These are phyloP conservation scores for Rhodocollybia butyracea DNA, from an alignment of 768 basidiomycete species.

Conservation along the genomic window DNA sequence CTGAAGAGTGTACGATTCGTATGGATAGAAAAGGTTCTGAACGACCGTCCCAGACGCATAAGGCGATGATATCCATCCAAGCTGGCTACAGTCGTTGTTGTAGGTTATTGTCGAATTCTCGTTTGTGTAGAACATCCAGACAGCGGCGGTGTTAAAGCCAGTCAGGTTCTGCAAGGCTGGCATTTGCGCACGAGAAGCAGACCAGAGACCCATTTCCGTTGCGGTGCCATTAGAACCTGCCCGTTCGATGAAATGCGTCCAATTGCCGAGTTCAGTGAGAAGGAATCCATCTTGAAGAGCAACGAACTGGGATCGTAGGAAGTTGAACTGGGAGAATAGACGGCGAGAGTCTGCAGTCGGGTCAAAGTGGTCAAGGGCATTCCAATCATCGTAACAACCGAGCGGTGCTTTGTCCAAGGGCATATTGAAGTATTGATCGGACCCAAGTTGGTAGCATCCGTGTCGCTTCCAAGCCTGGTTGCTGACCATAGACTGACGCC, in stretches of 20 bases:
- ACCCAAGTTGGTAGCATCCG: conserved; percentile 89
- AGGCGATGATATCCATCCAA: conserved; percentile 78
- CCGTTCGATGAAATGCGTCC: conserved; percentile 74
- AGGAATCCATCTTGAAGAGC: conserved; percentile 85
- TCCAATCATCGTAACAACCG: conserved; percentile 92
- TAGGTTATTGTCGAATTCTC: conserved; percentile 73
- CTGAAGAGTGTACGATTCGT: conserved; percentile 67
- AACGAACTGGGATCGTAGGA: conserved; percentile 64
- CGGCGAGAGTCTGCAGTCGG: conserved; percentile 80
- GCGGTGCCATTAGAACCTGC: conserved; percentile 81
- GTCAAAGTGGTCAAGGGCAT: conserved; percentile 92
- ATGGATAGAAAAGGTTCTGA: conserved; percentile 81
- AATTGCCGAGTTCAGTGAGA: conserved; percentile 79
- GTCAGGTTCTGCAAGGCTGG: conserved; percentile 53
- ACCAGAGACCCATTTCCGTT: conserved; percentile 90
- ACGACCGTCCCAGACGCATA: conserved; percentile 59
- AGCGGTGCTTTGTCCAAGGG: conserved; percentile 74
- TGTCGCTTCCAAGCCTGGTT: conserved; percentile 90
- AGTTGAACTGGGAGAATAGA: conserved; percentile 70
- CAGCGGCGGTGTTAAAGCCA: conserved; percentile 59
- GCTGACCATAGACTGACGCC: conserved; percentile 89
- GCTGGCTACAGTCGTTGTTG: conserved; percentile 52
- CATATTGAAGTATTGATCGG: conserved; percentile 93
- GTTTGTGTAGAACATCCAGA: conserved; percentile 88
- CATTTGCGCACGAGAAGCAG: conserved; percentile 70